Evolutionary conservation across 306 rosid species (phyloP).

Genomic region (Biancaea sappan): DNA sequence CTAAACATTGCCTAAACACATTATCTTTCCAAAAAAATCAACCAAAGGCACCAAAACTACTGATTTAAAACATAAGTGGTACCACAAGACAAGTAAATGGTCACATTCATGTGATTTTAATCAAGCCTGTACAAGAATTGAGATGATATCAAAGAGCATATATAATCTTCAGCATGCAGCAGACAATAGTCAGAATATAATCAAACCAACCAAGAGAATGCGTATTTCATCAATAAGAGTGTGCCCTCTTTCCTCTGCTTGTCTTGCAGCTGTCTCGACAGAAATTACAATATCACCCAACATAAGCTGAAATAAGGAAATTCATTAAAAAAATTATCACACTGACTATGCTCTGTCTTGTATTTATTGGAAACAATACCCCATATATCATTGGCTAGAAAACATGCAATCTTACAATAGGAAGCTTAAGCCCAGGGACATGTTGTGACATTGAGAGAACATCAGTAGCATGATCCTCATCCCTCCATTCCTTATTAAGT

Average conservation of each 20-base stretch:
- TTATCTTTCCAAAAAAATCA: constrained; percentile 20
- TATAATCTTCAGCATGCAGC: constrained; percentile 15
- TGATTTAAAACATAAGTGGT: constrained; percentile 11
- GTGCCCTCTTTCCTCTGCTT: constrained; percentile 89
- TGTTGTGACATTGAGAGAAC: constrained; percentile 91
- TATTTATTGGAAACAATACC: constrained; percentile 16
- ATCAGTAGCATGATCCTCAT: constrained; percentile 82
- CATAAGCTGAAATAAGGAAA: constrained; percentile 71
- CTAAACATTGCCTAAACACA: background rate
- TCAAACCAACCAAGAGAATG: constrained; percentile 73
- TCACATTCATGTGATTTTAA: constrained; percentile 16
- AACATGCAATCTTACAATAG: constrained; percentile 61
- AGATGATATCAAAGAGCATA: constrained; percentile 8
- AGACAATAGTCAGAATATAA: constrained; percentile 33
- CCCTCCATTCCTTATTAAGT: constrained; percentile 94
- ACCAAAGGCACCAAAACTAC: constrained; percentile 5
- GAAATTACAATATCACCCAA: constrained; percentile 89
- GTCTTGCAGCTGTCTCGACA: constrained; percentile 88
- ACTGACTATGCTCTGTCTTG: background rate
- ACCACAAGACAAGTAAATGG: constrained; percentile 21
- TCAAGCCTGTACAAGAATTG: background rate
- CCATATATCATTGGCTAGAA: constrained; percentile 25
- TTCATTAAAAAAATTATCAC: constrained; percentile 28
- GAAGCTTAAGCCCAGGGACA: constrained; percentile 68
- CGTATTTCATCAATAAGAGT: constrained; percentile 87